These are phyloP conservation scores for Xylaria sp. DNA, from an alignment of 2,329 filamentous ascomycete genomes.

Conservation along the genomic window DNA sequence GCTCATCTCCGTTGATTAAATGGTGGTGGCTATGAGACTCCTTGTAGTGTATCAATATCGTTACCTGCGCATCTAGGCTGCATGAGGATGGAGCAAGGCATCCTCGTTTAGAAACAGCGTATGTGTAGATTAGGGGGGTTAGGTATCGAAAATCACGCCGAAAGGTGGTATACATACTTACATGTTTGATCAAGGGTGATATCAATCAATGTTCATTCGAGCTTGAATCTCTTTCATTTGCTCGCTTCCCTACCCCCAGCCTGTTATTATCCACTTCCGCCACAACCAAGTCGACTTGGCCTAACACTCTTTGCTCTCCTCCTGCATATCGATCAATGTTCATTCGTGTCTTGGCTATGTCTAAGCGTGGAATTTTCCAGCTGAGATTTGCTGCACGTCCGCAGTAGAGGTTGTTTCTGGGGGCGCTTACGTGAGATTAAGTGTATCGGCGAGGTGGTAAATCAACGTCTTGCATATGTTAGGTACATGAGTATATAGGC, in stretches of 20 bases:
- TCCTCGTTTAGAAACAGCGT: background rate
- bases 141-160: background rate
- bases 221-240: too few relatives aligned
- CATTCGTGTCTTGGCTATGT: background rate
- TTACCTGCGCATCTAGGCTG: background rate
- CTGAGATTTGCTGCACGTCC: too few relatives aligned
- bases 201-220: too few relatives aligned
- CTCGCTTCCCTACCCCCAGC: too few relatives aligned
- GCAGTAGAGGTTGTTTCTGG: background rate
- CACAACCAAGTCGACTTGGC: too few relatives aligned
- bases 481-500: too few relatives aligned
- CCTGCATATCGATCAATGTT: too few relatives aligned
- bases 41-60: background rate
- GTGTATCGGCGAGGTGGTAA: background rate
- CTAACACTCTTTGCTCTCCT: too few relatives aligned
- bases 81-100: background rate
- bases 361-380: background rate
- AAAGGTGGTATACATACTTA: background rate
- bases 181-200: too few relatives aligned
- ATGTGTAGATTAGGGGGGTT: background rate
- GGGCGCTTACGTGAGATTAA: background rate
- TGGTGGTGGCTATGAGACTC: conserved; percentile 21
- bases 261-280: too few relatives aligned
- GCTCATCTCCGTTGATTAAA: conserved; percentile 13
- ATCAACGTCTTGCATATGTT: background rate